Percentiles rank a stretch among this genome's conserved stretches.
Conservation (phyloP, 2,329 filamentous ascomycete genomes). For the Elsinoe ampelina region DNA sequence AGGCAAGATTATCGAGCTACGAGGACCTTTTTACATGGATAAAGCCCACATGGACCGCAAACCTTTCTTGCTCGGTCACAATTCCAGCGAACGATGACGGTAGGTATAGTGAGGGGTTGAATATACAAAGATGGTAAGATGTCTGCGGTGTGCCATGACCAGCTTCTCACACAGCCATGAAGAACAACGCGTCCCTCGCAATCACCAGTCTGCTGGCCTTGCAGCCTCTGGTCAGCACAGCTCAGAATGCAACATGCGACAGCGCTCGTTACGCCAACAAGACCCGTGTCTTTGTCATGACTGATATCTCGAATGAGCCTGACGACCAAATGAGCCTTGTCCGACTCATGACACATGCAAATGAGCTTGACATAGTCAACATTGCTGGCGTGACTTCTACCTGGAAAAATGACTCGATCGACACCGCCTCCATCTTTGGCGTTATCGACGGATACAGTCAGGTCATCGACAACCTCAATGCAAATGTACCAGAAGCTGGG, state of each 20-base stretch:
- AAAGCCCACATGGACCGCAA: neutral
- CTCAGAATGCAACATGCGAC: neutral
- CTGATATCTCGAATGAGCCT: constrained; percentile 24
- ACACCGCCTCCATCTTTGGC: constrained; percentile 22
- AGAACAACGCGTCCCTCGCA: neutral
- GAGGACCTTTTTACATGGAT: no score
- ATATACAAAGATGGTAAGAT: neutral
- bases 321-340: constrained; percentile 24
- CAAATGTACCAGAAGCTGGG: constrained; percentile 26
- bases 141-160: neutral
- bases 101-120: neutral
- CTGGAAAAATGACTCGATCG: constrained; percentile 21
- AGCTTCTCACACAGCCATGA: neutral
- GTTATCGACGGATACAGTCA: constrained; percentile 24
- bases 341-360: constrained; percentile 20
- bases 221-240: neutral
- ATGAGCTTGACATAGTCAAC: constrained; percentile 22
- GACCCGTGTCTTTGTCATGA: constrained; percentile 21
- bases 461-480: constrained; percentile 34
- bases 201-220: neutral
- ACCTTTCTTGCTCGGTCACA: neutral
- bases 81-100: neutral
- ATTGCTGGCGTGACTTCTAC: constrained; percentile 21
- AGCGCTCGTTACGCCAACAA: neutral
- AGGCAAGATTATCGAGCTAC: no score